Base-by-base conservation (phyloP, 2,329 filamentous ascomycete species). In the Fusarium torreyae region DNA sequence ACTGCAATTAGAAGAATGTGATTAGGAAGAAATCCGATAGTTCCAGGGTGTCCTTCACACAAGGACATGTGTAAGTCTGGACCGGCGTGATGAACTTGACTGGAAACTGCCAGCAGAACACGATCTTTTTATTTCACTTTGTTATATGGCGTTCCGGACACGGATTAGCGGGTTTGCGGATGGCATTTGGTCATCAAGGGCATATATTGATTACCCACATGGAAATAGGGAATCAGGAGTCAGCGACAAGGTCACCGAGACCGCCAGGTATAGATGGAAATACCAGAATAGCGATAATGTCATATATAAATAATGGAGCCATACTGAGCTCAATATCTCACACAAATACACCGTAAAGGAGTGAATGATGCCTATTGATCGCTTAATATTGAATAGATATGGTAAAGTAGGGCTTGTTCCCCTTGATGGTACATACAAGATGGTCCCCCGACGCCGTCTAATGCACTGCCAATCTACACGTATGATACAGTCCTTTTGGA, bases 391-490 rank as follows among this genome's bases (percentile, higher is more conserved):
- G 68, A 70, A 74, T 63, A 64, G 56, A 69, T 71, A 63, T 69
- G 71, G 64, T 75, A 75, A 74, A 75, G 73, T 75, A 75, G 72
- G 71, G 71, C 70, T 72, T 69, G 72, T 58, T 66, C 63, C 74
- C 75, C 66, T 72, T 74, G 63, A 66, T 77, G 68, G 68, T 77
- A 75, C 75, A 76, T 77, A 76, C 69, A 78, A 77, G 68, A 77
- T 75, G 71, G 71, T 76, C 75, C 73, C 79, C 78, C 69, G 76
- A 81, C 81, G 81, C 82, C 80, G 74, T 81, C 76, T 80, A 79
- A 83, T 83, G 81, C 81, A 80, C 77, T 79, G 72, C 75, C 78
- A 77, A 77, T 81, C 78, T 80, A 81, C 78, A 82, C 71, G 73
- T 82, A 82, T 83, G 78, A 75, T 81, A 82, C 79, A 82, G 72